Conservation (phyloP, 2,329 filamentous ascomycete species). For the Ustilaginoidea virens region DNA sequence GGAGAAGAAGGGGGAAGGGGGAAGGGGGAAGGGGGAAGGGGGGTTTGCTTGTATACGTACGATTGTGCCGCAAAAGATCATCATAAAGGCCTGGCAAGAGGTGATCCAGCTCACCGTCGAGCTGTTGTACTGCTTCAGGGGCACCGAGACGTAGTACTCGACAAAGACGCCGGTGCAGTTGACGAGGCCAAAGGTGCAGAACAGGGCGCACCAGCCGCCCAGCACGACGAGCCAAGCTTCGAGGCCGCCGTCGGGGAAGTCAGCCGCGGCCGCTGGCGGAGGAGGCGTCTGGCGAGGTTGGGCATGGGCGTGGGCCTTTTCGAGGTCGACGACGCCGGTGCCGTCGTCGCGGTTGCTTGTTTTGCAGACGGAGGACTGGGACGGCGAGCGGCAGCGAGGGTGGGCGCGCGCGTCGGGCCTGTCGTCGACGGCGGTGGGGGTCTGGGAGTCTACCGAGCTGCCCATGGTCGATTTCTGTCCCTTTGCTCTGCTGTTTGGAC, state of each 20-base stretch:
- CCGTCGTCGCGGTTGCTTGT: neutral
- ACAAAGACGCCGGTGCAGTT: conserved; percentile 40
- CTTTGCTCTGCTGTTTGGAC: no score
- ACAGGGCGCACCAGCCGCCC: conserved; percentile 26
- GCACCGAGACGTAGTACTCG: conserved; percentile 36
- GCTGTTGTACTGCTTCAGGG: conserved; percentile 29
- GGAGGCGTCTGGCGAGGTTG: no score
- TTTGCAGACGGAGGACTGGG: neutral
- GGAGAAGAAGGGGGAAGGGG: neutral
- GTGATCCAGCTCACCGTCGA: conserved; percentile 45
- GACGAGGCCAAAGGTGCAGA: conserved; percentile 28
- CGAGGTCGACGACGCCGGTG: no score
- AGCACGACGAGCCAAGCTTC: conserved; percentile 42
- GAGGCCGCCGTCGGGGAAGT: conserved; percentile 43
- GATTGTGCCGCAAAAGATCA: conserved; percentile 32
- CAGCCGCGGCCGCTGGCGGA: no score
- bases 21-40: no score
- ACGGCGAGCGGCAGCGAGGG: no score
- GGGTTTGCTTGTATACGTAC: conserved; percentile 16
- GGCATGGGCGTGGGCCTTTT: no score
- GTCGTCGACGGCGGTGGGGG: conserved; percentile 5
- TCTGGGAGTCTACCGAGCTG: neutral
- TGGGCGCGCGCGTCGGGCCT: neutral
- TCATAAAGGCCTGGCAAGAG: conserved; percentile 33
- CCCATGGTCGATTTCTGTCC: no score